Evolutionary conservation across 495 filamentous ascomycete genomes (phyloP), one percentile per base, ranked within the genome.

Genomic region (Aspergillus bridgeri): DNA sequence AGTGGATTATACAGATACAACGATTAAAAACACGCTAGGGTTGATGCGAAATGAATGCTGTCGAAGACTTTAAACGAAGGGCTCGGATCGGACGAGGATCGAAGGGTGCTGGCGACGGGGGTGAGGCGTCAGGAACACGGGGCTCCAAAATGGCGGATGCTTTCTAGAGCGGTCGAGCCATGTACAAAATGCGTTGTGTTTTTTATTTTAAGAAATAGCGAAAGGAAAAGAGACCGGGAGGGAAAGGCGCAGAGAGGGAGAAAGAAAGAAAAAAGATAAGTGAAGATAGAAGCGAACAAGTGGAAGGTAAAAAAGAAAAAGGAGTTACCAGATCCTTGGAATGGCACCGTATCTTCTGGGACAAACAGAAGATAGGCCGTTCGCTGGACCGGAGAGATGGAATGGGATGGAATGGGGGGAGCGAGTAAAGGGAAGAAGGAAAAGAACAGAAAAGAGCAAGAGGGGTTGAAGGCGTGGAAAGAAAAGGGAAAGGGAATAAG

Each of bases 1-100:
- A 56, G 33, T 69, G 61, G 60, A 66, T 60, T 73, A 75, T 72
- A 72, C 64, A 70, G 60, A 64, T 75, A 75, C 71, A 75, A 65
- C 56, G 56, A 70, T 67, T 63, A 67, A 67, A 64, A 60, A 56
- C 18, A 65, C 66, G 68, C 61, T 66, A 49, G 49, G 61, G 49
- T 63, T 45, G 64, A 74, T 69, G 68, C 67, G 62, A 60, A 60
- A 62, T 51, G 63, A 71, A 69, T 72, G 70, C 70, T 71, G 71
- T 61, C 43, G 60, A 56, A n/a, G 48, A 43, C 25, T n/a, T n/a
- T 64, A 70, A 54, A 60, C 60, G 71, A 71, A 71, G 68, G 65
- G 68, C 70, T 69, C 62, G 66, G 62, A 62, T 69, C 65, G 50
- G 61, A 54, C 55, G 62, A 51, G 57, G 51, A 64, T 62, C 52